phyloP scores from a whole-genome alignment of 352 stramenopile genomes.

The Phytophthora cactorum region DNA sequence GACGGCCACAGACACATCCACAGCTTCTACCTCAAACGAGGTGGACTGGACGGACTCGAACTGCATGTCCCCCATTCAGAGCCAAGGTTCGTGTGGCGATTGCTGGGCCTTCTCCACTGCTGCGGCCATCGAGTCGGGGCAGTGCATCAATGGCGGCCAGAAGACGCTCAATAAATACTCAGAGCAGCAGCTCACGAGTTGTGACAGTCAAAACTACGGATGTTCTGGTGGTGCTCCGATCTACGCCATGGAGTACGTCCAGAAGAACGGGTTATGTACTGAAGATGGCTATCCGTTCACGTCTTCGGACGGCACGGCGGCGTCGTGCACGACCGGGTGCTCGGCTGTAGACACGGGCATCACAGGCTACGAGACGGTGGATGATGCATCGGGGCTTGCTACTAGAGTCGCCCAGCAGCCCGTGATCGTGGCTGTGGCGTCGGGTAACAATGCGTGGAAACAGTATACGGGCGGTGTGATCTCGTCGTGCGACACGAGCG shows the following conservation, averaged over 20 bases:
- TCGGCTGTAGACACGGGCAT: conserved; percentile 45
- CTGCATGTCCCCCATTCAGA: conserved; percentile 85
- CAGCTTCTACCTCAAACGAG: conserved; percentile 44
- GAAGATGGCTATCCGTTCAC: conserved; percentile 45
- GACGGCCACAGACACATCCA: conserved; percentile 21
- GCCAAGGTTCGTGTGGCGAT: conserved; percentile 95
- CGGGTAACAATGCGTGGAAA: conserved; percentile 95
- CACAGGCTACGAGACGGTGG: conserved; percentile 71
- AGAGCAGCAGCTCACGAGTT: conserved; percentile 93
- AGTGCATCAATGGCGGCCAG: conserved; percentile 81
- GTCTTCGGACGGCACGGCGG: conserved; percentile 27
- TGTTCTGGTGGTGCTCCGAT: conserved; percentile 92
- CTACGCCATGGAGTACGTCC: conserved; percentile 93
- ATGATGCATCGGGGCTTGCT: conserved; percentile 26
- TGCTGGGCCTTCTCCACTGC: conserved; percentile 98
- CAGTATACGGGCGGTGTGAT: conserved; percentile 96
- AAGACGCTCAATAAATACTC: conserved; percentile 82
- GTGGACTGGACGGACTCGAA: conserved; percentile 54
- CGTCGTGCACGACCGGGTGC: conserved; percentile 31
- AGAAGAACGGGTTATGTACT: conserved; percentile 80
- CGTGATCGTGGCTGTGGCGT: conserved; percentile 95
- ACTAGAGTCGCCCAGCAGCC: conserved; percentile 67
- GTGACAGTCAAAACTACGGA: conserved; percentile 87
- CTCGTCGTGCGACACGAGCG: conserved; percentile 67
- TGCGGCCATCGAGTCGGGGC: conserved; percentile 89